Evolutionary conservation across 2,329 filamentous ascomycete species (phyloP).

Genomic region (Chaetomium sp.): DNA sequence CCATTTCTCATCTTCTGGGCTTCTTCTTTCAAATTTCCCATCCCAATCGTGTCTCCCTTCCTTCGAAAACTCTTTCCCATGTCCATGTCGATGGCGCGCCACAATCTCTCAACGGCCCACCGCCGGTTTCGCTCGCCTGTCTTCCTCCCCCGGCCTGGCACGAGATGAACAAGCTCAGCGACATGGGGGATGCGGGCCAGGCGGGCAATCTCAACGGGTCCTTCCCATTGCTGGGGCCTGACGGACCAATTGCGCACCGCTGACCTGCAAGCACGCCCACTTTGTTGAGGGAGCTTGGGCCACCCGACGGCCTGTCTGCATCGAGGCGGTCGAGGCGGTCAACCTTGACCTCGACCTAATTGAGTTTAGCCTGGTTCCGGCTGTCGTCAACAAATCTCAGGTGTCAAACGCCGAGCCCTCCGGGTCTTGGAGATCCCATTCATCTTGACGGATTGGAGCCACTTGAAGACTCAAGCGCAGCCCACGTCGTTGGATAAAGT

Average conservation of each 20-base stretch:
- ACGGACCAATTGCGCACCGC: constrained; percentile 4
- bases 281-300: constrained; percentile 26
- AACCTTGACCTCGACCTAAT: constrained; percentile 12
- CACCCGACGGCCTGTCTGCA: constrained; percentile 12
- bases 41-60: background rate
- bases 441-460: background rate
- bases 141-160: background rate
- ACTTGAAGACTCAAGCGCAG: background rate
- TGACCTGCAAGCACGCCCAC: constrained; percentile 15
- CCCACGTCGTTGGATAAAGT: too few species aligned
- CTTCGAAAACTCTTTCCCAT: background rate
- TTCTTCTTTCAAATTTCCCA: background rate
- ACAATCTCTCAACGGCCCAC: background rate
- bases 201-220: constrained; percentile 15
- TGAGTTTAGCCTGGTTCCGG: constrained; percentile 11
- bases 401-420: background rate
- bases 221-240: constrained; percentile 2
- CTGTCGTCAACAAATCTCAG: constrained; percentile 20
- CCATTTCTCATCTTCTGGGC: background rate
- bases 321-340: constrained; percentile 23
- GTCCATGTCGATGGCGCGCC: too few species aligned
- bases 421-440: background rate
- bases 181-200: background rate
- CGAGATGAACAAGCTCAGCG: too few species aligned
- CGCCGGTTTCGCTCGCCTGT: constrained; percentile 1